Base-by-base conservation (phyloP, 495 filamentous ascomycete species). In the Wilcoxina mikolae region DNA sequence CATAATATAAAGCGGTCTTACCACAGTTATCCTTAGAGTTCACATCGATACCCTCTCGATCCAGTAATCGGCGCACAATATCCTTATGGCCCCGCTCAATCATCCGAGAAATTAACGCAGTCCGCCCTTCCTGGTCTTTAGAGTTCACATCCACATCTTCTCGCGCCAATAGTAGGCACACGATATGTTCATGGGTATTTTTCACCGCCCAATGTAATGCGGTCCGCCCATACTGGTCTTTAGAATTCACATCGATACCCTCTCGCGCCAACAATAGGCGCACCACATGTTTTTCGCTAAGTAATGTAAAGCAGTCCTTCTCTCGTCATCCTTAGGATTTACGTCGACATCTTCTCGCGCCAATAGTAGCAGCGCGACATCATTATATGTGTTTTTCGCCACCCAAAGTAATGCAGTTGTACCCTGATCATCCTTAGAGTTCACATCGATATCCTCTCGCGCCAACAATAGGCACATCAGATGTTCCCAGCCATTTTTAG, bases 191-290 rank as follows among this genome's bases (percentile, higher is more conserved):
- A 48, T 70, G 58, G 35, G 61, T 65, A 2, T 57, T 60, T 24
- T 62, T 57, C 9, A 60, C 62, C 24, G 71, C 70, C n/a, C 51
- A 63, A n/a, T 51, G 65, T 25, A 74, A 58, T 20, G 67, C 60
- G 7, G 71, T 67, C 41, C 56, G 59, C 10, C 58, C 55, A n/a
- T 44, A 23, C 9, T 43, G 26, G 33, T 67, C 58, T 18, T 52
- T 50, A 4, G 29, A 31, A n/a, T 38, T 38, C n/a, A 38, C n/a
- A n/a, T 38, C 31, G 31, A 38, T 38, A 38, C n/a, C 31, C 7
- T n/a, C n/a, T n/a, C 31, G 7, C n/a, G 31, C 31, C 31, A 38
- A 38, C n/a, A 38, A 38, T n/a, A 38, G 31, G 31, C 31, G 9
- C 7, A 38, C 31, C 7, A 38, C 31, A 7, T 38, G 9, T n/a